Conservation (phyloP, 2,329 filamentous ascomycete genomes). For the Colletotrichum cuscutae region DNA sequence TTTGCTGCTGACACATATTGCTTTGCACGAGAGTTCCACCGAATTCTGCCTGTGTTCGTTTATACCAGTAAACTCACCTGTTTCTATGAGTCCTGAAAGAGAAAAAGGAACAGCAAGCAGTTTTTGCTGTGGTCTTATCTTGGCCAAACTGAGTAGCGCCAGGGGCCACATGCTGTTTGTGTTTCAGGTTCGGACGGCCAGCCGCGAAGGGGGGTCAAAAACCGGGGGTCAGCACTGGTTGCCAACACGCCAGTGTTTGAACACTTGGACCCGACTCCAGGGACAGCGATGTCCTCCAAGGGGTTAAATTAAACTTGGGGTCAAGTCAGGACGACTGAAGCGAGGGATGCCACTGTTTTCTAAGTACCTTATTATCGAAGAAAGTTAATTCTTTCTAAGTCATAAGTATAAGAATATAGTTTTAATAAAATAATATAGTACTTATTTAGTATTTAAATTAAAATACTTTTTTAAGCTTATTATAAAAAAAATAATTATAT, state of each 20-base stretch:
- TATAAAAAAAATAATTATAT: no score
- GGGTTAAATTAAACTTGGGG: slow-evolving; percentile 28
- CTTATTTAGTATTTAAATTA: no score
- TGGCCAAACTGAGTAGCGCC: slow-evolving; percentile 25
- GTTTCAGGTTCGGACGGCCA: slow-evolving; percentile 32
- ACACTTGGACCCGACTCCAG: neutral
- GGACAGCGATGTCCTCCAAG: slow-evolving; percentile 3
- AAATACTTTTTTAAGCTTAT: no score
- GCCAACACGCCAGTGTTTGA: neutral
- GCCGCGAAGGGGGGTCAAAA: neutral
- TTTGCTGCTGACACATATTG: neutral
- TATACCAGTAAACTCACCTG: neutral
- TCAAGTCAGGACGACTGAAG: slow-evolving; percentile 6
- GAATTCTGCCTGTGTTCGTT: neutral
- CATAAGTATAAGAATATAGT: no score
- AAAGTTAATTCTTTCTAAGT: no score
- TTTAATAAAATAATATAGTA: no score
- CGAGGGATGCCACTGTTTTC: no score
- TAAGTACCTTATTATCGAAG: no score
- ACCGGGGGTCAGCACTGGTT: slow-evolving; percentile 9
- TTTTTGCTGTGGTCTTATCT: slow-evolving; percentile 1
- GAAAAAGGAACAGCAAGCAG: neutral
- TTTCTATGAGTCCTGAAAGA: neutral
- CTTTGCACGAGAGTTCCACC: neutral
- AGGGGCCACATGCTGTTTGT: slow-evolving; percentile 21